Evolutionary conservation across 2,329 filamentous ascomycete species (phyloP).

Genomic region (Aspergillus pseudotamarii): DNA sequence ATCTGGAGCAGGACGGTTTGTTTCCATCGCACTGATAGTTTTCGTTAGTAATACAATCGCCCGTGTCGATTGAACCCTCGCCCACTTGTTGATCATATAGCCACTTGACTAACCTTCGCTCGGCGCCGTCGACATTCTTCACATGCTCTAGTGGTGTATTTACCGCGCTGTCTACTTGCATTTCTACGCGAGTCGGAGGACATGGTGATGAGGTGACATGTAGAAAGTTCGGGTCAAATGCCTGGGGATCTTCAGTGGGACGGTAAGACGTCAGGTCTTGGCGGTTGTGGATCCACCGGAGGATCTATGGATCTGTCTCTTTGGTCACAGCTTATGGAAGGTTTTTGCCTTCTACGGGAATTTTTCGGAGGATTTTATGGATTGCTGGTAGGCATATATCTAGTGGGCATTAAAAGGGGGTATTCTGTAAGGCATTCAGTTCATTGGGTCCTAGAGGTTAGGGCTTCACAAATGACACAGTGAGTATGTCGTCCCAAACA

Average conservation of each 20-base stretch:
- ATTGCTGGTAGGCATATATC: not conserved
- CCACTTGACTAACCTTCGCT: conserved; percentile 34
- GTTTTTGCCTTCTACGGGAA: not conserved
- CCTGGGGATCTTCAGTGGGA: not conserved
- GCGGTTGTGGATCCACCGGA: not conserved
- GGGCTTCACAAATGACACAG: not conserved
- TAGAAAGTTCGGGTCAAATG: not conserved
- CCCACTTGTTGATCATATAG: not conserved
- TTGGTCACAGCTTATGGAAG: not conserved
- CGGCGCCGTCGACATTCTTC: conserved; percentile 42
- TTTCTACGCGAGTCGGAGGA: not conserved
- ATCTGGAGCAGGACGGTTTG: conserved; percentile 37
- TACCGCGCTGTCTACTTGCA: conserved; percentile 15
- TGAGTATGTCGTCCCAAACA: not conserved
- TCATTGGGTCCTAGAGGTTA: not conserved
- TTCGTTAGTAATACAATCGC: not conserved
- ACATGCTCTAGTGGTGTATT: conserved; percentile 37
- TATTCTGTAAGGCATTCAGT: not conserved
- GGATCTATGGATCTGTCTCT: not conserved
- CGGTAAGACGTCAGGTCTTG: not conserved
- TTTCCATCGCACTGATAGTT: conserved; percentile 35
- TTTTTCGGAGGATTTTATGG: not conserved
- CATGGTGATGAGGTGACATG: not conserved
- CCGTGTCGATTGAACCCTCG: not conserved
- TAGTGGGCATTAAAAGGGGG: not conserved